These are phyloP conservation scores for Colletotrichum sp. DNA, from an alignment of 2,329 filamentous ascomycete genomes.

Conservation along the genomic window DNA sequence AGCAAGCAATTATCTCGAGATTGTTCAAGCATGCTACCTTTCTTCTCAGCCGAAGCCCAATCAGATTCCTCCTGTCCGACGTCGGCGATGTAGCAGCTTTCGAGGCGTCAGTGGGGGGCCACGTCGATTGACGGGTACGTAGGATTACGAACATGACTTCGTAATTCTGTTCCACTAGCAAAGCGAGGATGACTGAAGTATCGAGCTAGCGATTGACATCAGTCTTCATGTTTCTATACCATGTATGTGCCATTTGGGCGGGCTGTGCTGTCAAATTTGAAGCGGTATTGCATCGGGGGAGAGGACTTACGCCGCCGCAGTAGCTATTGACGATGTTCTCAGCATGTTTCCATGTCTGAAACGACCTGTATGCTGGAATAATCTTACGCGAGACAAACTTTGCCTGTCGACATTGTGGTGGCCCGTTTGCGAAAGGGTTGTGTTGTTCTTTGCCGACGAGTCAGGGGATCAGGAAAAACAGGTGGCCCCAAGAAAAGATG, in stretches of 20 bases:
- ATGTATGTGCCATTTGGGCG: background rate
- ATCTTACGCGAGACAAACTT: slow-evolving; percentile 3
- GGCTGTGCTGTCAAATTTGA: background rate
- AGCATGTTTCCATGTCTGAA: background rate
- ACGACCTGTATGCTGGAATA: background rate
- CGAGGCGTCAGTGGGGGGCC: background rate
- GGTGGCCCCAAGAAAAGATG: background rate
- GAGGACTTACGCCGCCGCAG: background rate
- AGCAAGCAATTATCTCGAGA: background rate
- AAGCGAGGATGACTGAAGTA: slow-evolving; percentile 18
- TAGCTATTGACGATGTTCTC: background rate
- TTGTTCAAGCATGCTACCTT: slow-evolving; percentile 50
- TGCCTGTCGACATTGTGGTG: background rate
- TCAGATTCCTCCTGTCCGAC: slow-evolving; percentile 72
- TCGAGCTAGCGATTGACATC: background rate
- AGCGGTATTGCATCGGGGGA: background rate
- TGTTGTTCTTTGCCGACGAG: background rate
- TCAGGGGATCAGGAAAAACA: background rate
- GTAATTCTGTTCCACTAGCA: slow-evolving; percentile 6
- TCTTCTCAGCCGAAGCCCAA: slow-evolving; percentile 70
- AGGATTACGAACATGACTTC: background rate
- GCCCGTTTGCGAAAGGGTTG: background rate
- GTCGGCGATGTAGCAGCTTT: slow-evolving; percentile 58
- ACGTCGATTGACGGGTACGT: background rate
- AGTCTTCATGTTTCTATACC: background rate